Conservation (phyloP, 768 basidiomycete genomes). For the Collybia nuda region DNA sequence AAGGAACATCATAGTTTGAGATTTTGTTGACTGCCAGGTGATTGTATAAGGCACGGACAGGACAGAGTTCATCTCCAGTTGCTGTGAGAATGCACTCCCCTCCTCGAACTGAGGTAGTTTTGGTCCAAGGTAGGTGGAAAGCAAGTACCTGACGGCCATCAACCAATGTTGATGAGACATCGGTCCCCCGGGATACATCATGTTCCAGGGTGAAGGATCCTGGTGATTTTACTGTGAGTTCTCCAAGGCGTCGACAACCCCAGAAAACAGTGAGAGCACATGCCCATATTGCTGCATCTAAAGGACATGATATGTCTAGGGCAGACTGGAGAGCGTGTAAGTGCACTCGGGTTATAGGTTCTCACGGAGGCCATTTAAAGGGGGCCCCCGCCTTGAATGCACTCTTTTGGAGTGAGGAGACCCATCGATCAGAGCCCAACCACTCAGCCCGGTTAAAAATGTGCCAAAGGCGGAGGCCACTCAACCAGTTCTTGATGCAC, state of each 20-base stretch:
- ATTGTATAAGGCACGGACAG: conserved; percentile 18
- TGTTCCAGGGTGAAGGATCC: background rate
- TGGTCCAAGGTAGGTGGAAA: conserved; percentile 18
- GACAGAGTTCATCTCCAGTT: conserved; percentile 16
- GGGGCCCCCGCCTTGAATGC: conserved; percentile 8
- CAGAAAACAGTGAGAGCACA: conserved; percentile 12
- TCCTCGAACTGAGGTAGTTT: conserved; percentile 11
- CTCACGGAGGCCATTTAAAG: conserved; percentile 6
- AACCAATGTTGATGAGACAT: background rate
- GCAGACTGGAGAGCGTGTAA: conserved; percentile 1
- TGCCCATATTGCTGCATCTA: conserved; percentile 13
- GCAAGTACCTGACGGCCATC: background rate
- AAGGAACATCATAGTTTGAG: conserved; percentile 4
- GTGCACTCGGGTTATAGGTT: conserved; percentile 10
- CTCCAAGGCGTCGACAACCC: background rate
- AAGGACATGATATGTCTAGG: background rate
- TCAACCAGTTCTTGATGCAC: conserved; percentile 13
- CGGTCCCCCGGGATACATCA: background rate
- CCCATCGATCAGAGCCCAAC: conserved; percentile 12
- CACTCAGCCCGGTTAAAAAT: conserved; percentile 17
- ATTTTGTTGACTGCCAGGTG: conserved; percentile 14
- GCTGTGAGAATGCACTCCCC: conserved; percentile 18
- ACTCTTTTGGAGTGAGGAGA: background rate
- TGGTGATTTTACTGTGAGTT: background rate
- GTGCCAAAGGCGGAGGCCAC: conserved; percentile 7